Percentiles rank a stretch among this genome's conserved stretches.
These are phyloP conservation scores for Millerozyma miso DNA, from an alignment of 805 yeast species.

Conservation along the genomic window DNA sequence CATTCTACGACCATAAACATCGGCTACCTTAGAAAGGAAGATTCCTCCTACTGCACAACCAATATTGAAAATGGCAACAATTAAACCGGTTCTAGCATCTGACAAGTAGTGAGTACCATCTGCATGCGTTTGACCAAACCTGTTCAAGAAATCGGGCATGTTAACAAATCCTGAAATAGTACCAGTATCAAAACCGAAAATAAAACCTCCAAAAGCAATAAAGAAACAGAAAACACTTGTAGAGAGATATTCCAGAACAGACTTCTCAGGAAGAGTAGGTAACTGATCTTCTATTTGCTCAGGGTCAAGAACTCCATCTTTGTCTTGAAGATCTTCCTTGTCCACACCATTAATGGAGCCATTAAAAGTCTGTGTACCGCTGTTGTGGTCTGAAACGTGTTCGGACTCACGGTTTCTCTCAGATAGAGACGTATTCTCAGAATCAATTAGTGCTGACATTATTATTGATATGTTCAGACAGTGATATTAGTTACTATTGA, in stretches of 20 bases:
- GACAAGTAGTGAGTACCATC: constrained; percentile 40
- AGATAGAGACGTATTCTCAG: neutral
- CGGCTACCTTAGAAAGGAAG: constrained; percentile 53
- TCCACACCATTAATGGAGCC: constrained; percentile 17
- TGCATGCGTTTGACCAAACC: constrained; percentile 46
- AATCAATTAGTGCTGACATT: neutral
- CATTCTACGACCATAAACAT: constrained; percentile 54
- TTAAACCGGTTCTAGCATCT: constrained; percentile 46
- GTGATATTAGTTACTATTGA: no score
- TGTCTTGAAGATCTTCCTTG: constrained; percentile 4
- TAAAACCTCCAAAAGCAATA: constrained; percentile 73
- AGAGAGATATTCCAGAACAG: constrained; percentile 24
- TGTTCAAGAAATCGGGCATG: constrained; percentile 47
- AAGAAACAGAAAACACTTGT: constrained; percentile 42
- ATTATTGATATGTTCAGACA: no score
- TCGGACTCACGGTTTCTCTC: neutral
- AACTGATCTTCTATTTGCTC: constrained; percentile 3
- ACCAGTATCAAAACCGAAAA: constrained; percentile 77
- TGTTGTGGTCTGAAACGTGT: constrained; percentile 12
- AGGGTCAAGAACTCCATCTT: constrained; percentile 1
- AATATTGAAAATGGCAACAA: constrained; percentile 55
- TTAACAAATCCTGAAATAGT: constrained; percentile 69
- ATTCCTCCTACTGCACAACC: constrained; percentile 74
- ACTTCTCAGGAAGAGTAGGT: constrained; percentile 19
- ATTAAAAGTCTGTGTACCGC: constrained; percentile 18